phyloP scores from a whole-genome alignment of 2,329 filamentous ascomycete genomes.

The Lecanosticta acicola region DNA sequence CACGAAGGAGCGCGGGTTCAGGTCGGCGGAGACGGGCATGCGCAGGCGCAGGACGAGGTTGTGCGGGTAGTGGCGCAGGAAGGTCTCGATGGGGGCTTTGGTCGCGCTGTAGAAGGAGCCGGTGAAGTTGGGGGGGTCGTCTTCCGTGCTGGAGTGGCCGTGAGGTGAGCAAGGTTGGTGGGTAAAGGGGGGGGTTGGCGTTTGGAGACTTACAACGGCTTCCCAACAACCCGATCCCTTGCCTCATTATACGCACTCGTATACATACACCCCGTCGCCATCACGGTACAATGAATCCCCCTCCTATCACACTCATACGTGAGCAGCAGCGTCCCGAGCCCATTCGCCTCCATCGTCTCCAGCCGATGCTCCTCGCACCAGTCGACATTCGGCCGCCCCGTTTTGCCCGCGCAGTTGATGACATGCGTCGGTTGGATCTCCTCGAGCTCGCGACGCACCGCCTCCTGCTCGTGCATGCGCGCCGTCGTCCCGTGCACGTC shows the following conservation, averaged over 20 bases:
- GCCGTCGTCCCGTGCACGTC: slow-evolving; percentile 56
- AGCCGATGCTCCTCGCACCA: slow-evolving; percentile 67
- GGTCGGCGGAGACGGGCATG: slow-evolving; percentile 64
- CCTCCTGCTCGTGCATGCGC: slow-evolving; percentile 59
- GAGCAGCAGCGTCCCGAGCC: slow-evolving; percentile 59
- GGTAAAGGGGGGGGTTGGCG: not conserved
- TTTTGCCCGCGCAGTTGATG: slow-evolving; percentile 61
- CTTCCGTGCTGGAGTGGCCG: slow-evolving; percentile 49
- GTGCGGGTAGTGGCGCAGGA: slow-evolving; percentile 59
- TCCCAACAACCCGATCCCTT: not conserved
- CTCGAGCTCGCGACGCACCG: slow-evolving; percentile 53
- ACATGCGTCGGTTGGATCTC: slow-evolving; percentile 60
- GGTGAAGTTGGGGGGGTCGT: slow-evolving; percentile 58
- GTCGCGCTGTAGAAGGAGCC: slow-evolving; percentile 65
- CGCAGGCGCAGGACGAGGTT: slow-evolving; percentile 60
- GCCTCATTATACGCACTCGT: not conserved
- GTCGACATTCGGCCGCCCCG: slow-evolving; percentile 63
- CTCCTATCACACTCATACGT: slow-evolving; percentile 56
- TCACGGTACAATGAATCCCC: slow-evolving; percentile 59
- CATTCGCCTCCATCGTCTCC: slow-evolving; percentile 62
- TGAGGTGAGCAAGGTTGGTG: slow-evolving; percentile 37
- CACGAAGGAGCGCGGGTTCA: slow-evolving; percentile 62
- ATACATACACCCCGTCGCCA: slow-evolving; percentile 56
- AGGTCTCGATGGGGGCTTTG: slow-evolving; percentile 60
- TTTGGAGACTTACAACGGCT: slow-evolving; percentile 2